phyloP scores from a whole-genome alignment of 2,329 filamentous ascomycete genomes.

The Colletotrichum chrysophilum region DNA sequence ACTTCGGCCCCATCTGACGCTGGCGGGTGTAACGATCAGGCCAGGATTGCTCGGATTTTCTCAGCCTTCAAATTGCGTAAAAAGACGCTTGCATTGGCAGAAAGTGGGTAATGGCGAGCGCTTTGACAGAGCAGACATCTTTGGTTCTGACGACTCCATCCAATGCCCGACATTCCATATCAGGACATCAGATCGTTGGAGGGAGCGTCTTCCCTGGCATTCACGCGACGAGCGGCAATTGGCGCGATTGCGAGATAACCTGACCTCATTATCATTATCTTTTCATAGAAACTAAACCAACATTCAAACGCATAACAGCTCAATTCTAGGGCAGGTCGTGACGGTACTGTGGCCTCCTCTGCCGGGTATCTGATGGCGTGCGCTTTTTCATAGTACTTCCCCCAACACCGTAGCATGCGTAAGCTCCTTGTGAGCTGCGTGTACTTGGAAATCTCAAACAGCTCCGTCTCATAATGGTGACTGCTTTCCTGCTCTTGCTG shows the following conservation, averaged over 20 bases:
- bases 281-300: neutral
- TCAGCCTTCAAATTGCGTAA: neutral
- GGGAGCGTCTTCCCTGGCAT: too few species aligned
- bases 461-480: neutral
- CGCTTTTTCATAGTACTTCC: neutral
- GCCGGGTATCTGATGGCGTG: conserved; percentile 9
- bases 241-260: neutral
- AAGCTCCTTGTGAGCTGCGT: neutral
- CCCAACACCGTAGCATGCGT: neutral
- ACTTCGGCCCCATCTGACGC: neutral
- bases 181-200: neutral
- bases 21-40: neutral
- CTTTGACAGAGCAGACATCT: neutral
- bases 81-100: neutral
- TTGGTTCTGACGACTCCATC: neutral
- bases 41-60: neutral
- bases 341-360: neutral
- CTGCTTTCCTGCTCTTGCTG: neutral
- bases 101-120: neutral
- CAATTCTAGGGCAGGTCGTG: neutral
- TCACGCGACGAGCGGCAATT: neutral
- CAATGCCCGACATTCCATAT: neutral
- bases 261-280: conserved; percentile 1
- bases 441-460: neutral
- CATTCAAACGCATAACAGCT: neutral